Percentiles rank a stretch among this genome's conserved stretches.
These are phyloP conservation scores for Effrenium voratum DNA, from an alignment of 73 alveolate species.

Conservation along the genomic window DNA sequence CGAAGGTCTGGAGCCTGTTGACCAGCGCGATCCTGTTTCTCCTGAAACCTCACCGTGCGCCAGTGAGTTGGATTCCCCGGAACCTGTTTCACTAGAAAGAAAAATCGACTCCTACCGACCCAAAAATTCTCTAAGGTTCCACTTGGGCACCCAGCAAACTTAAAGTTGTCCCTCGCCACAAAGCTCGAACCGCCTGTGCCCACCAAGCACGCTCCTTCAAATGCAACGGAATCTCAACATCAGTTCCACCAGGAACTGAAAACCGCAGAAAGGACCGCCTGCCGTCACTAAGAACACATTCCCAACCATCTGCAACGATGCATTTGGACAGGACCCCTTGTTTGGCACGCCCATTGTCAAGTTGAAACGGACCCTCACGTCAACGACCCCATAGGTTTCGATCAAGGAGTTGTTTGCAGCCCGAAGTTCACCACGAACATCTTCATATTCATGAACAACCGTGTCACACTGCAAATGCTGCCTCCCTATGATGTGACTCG, in stretches of 20 bases:
- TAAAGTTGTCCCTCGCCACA: too few species aligned
- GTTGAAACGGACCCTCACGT: not conserved
- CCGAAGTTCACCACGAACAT: not conserved
- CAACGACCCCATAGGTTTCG: not conserved
- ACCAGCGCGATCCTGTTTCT: too few species aligned
- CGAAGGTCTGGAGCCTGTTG: not conserved
- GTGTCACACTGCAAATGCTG: not conserved
- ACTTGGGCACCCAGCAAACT: too few species aligned
- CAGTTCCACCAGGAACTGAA: not conserved
- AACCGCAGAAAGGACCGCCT: not conserved
- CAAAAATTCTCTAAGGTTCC: too few species aligned
- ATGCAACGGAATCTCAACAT: not conserved
- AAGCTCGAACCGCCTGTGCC: not conserved
- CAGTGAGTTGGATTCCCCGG: too few species aligned
- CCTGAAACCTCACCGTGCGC: too few species aligned
- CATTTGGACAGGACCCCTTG: not conserved
- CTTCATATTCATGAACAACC: not conserved
- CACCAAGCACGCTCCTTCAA: not conserved
- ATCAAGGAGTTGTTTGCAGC: constrained; percentile 14
- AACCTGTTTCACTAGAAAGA: too few species aligned
- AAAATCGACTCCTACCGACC: too few species aligned
- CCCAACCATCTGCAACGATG: constrained; percentile 44
- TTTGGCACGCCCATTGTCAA: not conserved
- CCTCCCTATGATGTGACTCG: not conserved
- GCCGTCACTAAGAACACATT: not conserved